Evolutionary conservation across 108 stramenopile species (phyloP).

Genomic region (Cafeteria roenbergensis): DNA sequence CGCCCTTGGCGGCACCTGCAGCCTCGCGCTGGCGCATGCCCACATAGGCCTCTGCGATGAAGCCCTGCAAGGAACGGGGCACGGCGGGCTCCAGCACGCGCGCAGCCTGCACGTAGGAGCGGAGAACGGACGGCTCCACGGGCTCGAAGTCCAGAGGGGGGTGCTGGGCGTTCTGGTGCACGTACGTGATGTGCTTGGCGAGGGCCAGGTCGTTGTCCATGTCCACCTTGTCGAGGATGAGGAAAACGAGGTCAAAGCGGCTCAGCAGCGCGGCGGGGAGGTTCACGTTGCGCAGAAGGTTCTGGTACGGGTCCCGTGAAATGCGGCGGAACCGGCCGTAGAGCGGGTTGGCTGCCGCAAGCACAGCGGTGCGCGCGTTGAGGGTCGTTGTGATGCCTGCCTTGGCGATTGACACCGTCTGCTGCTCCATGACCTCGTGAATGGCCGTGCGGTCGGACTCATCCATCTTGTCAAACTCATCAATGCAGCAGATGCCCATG

Average conservation of each 20-base stretch:
- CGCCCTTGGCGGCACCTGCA: neutral
- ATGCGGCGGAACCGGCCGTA: slow-evolving; percentile 76
- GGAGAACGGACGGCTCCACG: slow-evolving; percentile 58
- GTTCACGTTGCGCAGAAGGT: slow-evolving; percentile 84
- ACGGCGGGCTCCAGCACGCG: slow-evolving; percentile 73
- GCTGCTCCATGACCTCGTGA: slow-evolving; percentile 99
- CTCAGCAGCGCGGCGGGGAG: slow-evolving; percentile 87
- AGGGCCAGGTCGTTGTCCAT: slow-evolving; percentile 78
- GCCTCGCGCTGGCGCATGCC: slow-evolving; percentile 37
- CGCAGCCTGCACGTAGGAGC: slow-evolving; percentile 82
- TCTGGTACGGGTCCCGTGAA: slow-evolving; percentile 26
- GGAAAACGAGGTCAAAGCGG: slow-evolving; percentile 94
- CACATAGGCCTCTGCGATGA: slow-evolving; percentile 94
- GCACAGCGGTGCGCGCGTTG: slow-evolving; percentile 88
- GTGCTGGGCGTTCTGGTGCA: slow-evolving; percentile 74
- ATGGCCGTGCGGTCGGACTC: slow-evolving; percentile 90
- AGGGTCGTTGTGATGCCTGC: slow-evolving; percentile 96
- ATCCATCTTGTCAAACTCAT: slow-evolving; percentile 97
- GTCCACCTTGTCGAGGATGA: slow-evolving; percentile 77
- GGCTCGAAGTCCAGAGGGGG: slow-evolving; percentile 39
- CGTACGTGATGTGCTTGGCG: slow-evolving; percentile 86
- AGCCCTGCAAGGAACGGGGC: slow-evolving; percentile 72
- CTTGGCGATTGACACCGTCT: slow-evolving; percentile 92
- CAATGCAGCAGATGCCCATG: slow-evolving; percentile 90
- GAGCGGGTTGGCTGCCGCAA: slow-evolving; percentile 96